phyloP scores from a whole-genome alignment of 2,329 filamentous ascomycete genomes.

The Fusarium sp. region DNA sequence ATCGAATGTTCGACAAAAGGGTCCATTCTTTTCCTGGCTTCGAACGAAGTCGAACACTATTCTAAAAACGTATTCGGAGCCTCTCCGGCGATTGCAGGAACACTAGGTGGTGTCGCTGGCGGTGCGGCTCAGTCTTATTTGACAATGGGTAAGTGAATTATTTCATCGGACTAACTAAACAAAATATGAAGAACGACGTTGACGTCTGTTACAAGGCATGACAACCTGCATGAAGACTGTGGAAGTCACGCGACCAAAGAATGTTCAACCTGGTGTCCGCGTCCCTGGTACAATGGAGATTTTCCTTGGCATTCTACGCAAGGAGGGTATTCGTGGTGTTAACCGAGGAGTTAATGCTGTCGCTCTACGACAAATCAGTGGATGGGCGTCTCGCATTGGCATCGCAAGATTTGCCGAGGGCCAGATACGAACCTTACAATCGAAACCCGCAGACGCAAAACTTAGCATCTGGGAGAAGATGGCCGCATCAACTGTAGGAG shows the following conservation, averaged over 20 bases:
- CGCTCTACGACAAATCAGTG: background rate
- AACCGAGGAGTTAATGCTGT: conserved; percentile 1
- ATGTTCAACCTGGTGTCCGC: background rate
- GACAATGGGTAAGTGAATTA: background rate
- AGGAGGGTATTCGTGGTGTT: background rate
- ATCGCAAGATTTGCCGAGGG: background rate
- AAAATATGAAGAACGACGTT: background rate
- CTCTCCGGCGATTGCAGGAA: background rate
- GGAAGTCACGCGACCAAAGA: background rate
- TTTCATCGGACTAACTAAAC: background rate
- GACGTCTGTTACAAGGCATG: background rate
- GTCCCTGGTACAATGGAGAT: background rate
- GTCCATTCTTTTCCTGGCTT: background rate
- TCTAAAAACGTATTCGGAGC: background rate
- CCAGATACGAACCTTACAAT: background rate
- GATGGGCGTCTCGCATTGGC: conserved; percentile 1
- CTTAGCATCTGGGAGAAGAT: background rate
- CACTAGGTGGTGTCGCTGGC: background rate
- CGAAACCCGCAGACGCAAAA: background rate
- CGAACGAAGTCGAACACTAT: background rate
- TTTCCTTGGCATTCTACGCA: background rate
- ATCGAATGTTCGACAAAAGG: conserved; percentile 2
- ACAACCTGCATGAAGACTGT: conserved; percentile 3
- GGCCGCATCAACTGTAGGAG: conserved; percentile 14
- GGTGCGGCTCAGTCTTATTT: conserved; percentile 2